phyloP scores from a whole-genome alignment of 2,329 filamentous ascomycete species.

The Cladosporium colombiae region DNA sequence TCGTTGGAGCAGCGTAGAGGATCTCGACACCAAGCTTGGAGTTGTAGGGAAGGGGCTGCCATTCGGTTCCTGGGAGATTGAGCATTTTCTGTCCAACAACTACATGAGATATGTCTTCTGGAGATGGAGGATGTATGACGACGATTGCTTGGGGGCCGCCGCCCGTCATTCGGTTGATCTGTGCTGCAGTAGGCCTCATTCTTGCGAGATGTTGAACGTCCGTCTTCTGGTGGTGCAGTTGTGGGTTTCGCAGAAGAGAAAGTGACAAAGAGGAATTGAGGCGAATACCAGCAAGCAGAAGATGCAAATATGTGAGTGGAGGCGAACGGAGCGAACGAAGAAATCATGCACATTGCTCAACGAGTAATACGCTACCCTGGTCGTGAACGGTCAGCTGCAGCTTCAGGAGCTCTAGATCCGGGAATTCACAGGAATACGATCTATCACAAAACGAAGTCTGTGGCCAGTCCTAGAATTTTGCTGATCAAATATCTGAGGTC shows the following conservation, averaged over 20 bases:
- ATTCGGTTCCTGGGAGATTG: neutral
- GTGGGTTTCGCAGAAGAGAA: neutral
- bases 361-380: neutral
- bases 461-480: neutral
- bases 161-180: neutral
- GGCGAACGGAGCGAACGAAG: neutral
- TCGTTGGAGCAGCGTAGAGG: neutral
- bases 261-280: neutral
- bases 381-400: constrained; percentile 3
- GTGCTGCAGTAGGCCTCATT: neutral
- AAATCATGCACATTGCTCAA: constrained; percentile 3
- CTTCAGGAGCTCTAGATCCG: neutral
- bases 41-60: neutral
- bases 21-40: neutral
- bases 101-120: neutral
- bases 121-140: neutral
- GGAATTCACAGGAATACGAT: neutral
- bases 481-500: neutral
- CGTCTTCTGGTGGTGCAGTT: neutral
- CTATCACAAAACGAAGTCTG: neutral
- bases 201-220: neutral
- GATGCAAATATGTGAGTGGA: neutral
- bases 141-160: neutral
- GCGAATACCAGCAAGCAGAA: neutral
- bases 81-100: neutral